These are phyloP conservation scores for Pleurotus salmoneostramineus DNA, from an alignment of 768 basidiomycete genomes.

Conservation along the genomic window DNA sequence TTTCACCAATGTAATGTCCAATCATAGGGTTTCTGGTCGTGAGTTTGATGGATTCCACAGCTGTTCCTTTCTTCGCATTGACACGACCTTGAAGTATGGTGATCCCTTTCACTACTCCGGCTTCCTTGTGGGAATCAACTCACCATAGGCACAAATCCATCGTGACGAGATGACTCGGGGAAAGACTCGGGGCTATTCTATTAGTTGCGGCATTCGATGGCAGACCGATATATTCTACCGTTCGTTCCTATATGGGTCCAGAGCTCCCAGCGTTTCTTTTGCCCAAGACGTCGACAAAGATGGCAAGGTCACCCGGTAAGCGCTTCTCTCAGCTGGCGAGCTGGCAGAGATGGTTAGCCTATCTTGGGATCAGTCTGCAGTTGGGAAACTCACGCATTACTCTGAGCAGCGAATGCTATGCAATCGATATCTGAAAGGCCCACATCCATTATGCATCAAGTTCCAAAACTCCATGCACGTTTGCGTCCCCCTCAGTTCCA, in stretches of 20 bases:
- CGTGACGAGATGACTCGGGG: conserved; percentile 8
- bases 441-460: not conserved
- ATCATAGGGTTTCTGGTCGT: not conserved
- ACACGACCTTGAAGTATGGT: conserved; percentile 1
- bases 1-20: too few relatives aligned
- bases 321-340: not conserved
- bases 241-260: not conserved
- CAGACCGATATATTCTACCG: conserved; percentile 4
- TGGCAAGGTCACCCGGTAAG: not conserved
- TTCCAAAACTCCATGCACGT: not conserved
- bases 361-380: not conserved
- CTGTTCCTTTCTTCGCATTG: not conserved
- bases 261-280: not conserved
- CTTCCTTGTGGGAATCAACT: conserved; percentile 4
- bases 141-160: not conserved
- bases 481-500: not conserved
- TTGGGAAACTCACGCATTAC: not conserved
- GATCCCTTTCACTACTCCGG: conserved; percentile 1
- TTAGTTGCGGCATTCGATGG: not conserved
- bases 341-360: not conserved
- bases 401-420: not conserved
- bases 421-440: not conserved
- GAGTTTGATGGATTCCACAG: not conserved
- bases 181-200: conserved; percentile 4
- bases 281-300: not conserved